Evolutionary conservation across 2,329 filamentous ascomycete species (phyloP), one percentile per base, ranked within the genome.

Genomic region (Xenosphaeropsis pyriputrescens): DNA sequence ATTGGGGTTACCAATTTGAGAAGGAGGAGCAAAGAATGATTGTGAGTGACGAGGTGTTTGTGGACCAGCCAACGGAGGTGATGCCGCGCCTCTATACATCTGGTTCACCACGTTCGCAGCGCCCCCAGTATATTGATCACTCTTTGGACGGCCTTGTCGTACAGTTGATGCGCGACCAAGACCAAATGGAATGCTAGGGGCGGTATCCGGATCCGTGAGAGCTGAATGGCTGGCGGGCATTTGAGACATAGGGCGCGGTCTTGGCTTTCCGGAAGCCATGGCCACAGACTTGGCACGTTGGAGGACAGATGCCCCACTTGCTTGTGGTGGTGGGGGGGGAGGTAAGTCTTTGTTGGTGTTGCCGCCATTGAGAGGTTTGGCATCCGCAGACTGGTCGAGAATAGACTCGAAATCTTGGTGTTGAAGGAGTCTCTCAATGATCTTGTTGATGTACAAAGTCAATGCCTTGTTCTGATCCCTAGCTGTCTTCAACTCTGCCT

Each of bases 361-460:
- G 30, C 50, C 18, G 7, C 26, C 34, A 29, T 30, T 26, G 16
- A n/a, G 32, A 19, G 64, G 61, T 49, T 76, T 75, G 45, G 66
- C 63, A 39, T 79, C 73, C 37, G 74, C 73, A 7, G 80, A 83
- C 57, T 85, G 82, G 55, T 93, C 85, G 31, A 95, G 68, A 43
- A 96, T 93, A 44, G 85, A 78, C 61, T 98, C 89, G 48, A 94
- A 96, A 48, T 93, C 88, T 52, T 93, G 83, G 60, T 95, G 84
- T 55, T 93, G 83, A 44, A 98, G 71, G 33, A 98, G 74, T 40
- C 91, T 82, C 57, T 91, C 91, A 56, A 98, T 94, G 57, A 98
- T 96, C 64, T 91, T 93, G 72, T 96, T 94, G 66, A 98, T 95
- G 64, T 98, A 98, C 46, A 96, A 68, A 17, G 86, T 93, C 49